These are phyloP conservation scores for Haplosporangium sp. DNA, from an alignment of 371 early-diverging fungal species.

Conservation along the genomic window DNA sequence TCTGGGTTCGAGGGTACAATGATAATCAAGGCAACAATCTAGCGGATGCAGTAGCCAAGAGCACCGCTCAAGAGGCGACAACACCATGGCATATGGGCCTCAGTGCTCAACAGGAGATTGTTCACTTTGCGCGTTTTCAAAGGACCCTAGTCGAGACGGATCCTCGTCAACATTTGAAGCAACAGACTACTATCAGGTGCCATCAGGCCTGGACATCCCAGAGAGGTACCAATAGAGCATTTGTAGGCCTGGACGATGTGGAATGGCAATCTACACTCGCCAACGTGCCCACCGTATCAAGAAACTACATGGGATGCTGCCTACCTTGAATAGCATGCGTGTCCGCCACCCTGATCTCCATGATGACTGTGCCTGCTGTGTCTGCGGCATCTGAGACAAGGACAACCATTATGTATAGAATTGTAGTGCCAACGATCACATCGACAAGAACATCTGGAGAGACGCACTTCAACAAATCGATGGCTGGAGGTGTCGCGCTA, in stretches of 20 bases:
- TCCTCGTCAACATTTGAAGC: constrained; percentile 9
- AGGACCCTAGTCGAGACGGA: neutral
- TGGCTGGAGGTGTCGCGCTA: too few relatives aligned
- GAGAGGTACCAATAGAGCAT: neutral
- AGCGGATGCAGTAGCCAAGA: neutral
- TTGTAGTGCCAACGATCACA: too few relatives aligned
- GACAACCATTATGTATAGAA: too few relatives aligned
- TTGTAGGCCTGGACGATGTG: constrained; percentile 1
- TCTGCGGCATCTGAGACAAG: neutral
- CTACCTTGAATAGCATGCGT: neutral
- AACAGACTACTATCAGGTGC: constrained; percentile 3
- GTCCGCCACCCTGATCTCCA: neutral
- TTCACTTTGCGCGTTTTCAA: neutral
- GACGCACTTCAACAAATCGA: too few relatives aligned
- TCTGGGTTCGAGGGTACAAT: constrained; percentile 14
- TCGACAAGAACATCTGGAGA: too few relatives aligned
- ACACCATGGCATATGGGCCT: constrained; percentile 2
- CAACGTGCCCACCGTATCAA: constrained; percentile 1
- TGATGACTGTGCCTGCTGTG: neutral
- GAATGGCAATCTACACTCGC: constrained; percentile 7
- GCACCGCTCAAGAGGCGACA: neutral
- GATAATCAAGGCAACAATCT: constrained; percentile 4
- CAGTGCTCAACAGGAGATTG: constrained; percentile 1
- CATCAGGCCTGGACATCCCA: constrained; percentile 13
- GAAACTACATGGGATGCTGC: constrained; percentile 17